A percentile compares a stretch with the other conserved stretches of the same genome.
Evolutionary conservation across 2,329 filamentous ascomycete species (phyloP).

Genomic region (Aureobasidium subglaciale): DNA sequence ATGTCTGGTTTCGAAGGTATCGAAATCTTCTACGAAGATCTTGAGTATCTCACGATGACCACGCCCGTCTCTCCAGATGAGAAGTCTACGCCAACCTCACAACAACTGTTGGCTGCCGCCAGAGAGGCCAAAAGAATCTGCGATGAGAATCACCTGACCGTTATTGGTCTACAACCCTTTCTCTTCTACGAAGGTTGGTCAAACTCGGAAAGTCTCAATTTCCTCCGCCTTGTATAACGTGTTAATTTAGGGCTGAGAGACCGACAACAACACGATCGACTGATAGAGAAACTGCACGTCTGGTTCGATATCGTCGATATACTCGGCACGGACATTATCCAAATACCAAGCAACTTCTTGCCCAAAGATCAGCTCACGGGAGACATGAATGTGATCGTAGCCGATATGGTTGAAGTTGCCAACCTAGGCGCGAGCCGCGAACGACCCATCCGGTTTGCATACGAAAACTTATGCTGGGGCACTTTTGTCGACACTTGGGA

Average conservation of each 20-base stretch:
- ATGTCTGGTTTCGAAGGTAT: constrained; percentile 60
- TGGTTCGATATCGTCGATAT: constrained; percentile 63
- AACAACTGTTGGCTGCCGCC: constrained; percentile 46
- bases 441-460: constrained; percentile 60
- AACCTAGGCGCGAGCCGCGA: constrained; percentile 54
- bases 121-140: constrained; percentile 51
- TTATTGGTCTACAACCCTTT: constrained; percentile 70
- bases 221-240: too few relatives aligned
- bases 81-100: constrained; percentile 32
- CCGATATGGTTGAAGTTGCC: constrained; percentile 58
- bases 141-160: constrained; percentile 45
- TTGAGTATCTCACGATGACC: constrained; percentile 52
- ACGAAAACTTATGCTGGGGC: constrained; percentile 68
- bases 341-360: constrained; percentile 67
- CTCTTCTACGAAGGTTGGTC: constrained; percentile 72
- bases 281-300: constrained; percentile 56
- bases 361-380: constrained; percentile 44
- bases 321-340: constrained; percentile 63
- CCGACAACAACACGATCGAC: constrained; percentile 48
- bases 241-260: too few relatives aligned
- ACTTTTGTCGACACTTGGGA: constrained; percentile 67
- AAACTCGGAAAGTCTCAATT: too few relatives aligned
- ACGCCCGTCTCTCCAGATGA: constrained; percentile 36
- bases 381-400: constrained; percentile 50
- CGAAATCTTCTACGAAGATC: constrained; percentile 71